A percentile compares a stretch with the other conserved stretches of the same genome.
Conservation (phyloP, 1,284 basidiomycete genomes). For the Xerocomus minutiporus region DNA sequence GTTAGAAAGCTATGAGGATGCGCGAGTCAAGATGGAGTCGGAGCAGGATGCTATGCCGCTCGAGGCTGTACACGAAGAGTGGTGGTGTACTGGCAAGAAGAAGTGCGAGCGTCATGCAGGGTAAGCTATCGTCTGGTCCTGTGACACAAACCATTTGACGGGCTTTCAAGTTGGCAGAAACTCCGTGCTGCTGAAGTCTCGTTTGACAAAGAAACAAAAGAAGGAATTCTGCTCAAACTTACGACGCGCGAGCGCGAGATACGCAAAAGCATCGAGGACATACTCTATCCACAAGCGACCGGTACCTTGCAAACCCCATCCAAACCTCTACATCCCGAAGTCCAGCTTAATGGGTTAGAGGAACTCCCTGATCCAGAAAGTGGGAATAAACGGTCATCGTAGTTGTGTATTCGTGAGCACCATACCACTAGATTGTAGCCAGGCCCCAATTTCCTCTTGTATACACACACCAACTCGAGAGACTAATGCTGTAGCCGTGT, state of each 20-base stretch:
- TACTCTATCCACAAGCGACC: constrained; percentile 49
- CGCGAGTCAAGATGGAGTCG: constrained; percentile 27
- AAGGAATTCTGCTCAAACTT: constrained; percentile 55
- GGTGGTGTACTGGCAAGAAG: constrained; percentile 73
- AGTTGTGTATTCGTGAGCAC: constrained; percentile 14
- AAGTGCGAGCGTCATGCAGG: constrained; percentile 75
- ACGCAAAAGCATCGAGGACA: constrained; percentile 66
- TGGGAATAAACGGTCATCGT: constrained; percentile 57
- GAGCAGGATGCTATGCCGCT: constrained; percentile 33
- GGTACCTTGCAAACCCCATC: constrained; percentile 32
- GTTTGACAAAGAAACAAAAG: constrained; percentile 67
- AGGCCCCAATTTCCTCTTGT: constrained; percentile 10
- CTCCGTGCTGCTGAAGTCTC: constrained; percentile 66
- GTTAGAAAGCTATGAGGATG: constrained; percentile 63
- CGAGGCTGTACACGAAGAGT: constrained; percentile 47
- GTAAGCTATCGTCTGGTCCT: constrained; percentile 36
- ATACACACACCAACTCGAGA: background rate
- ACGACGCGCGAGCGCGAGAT: constrained; percentile 70
- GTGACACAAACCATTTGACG: constrained; percentile 10
- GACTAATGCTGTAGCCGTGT: constrained; percentile 11
- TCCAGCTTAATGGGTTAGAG: constrained; percentile 42
- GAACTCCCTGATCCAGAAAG: constrained; percentile 47
- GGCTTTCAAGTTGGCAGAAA: constrained; percentile 63
- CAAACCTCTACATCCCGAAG: constrained; percentile 40
- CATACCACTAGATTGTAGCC: constrained; percentile 11